A percentile compares a stretch with the other conserved stretches of the same genome.
Evolutionary conservation across 371 early-diverging fungal genomes (phyloP).

Genomic region (Choanephora cucurbitarum): DNA sequence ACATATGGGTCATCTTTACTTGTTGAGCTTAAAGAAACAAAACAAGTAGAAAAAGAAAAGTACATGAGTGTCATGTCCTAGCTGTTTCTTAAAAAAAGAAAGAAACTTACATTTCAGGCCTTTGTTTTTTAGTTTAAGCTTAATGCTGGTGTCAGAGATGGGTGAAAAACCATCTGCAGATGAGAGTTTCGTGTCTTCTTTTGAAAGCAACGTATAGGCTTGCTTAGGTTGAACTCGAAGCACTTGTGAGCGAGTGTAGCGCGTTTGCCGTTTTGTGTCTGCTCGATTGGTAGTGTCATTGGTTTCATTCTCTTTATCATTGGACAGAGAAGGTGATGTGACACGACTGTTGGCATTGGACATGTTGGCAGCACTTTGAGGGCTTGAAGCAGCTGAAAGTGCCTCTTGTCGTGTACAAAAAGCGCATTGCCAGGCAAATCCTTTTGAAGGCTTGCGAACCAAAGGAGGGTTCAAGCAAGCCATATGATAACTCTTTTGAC

Average conservation of each 20-base stretch:
- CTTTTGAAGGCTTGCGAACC: conserved; percentile 72
- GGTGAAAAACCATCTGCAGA: background rate
- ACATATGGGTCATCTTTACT: conserved; percentile 60
- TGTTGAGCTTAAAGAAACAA: conserved; percentile 7
- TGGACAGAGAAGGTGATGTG: background rate
- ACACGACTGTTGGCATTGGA: background rate
- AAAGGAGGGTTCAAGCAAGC: conserved; percentile 77
- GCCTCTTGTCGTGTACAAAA: conserved; percentile 55
- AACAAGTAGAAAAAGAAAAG: too few species aligned
- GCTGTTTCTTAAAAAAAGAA: too few species aligned
- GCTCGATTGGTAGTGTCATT: background rate
- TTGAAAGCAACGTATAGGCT: background rate
- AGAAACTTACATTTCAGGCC: conserved; percentile 3
- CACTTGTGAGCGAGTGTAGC: conserved; percentile 18
- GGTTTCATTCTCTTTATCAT: background rate
- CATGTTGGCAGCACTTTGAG: conserved; percentile 8
- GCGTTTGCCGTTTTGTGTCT: conserved; percentile 17
- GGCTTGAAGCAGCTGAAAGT: background rate
- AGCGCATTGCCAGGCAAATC: conserved; percentile 83
- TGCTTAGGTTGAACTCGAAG: conserved; percentile 5
- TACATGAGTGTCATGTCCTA: too few species aligned
- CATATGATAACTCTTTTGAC: conserved; percentile 77
- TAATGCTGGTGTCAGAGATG: background rate
- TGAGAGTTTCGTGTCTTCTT: background rate
- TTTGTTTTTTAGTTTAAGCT: background rate